Evolutionary conservation across 2,329 filamentous ascomycete species (phyloP), one percentile per base, ranked within the genome.

Genomic region (Endocalyx cinctus): DNA sequence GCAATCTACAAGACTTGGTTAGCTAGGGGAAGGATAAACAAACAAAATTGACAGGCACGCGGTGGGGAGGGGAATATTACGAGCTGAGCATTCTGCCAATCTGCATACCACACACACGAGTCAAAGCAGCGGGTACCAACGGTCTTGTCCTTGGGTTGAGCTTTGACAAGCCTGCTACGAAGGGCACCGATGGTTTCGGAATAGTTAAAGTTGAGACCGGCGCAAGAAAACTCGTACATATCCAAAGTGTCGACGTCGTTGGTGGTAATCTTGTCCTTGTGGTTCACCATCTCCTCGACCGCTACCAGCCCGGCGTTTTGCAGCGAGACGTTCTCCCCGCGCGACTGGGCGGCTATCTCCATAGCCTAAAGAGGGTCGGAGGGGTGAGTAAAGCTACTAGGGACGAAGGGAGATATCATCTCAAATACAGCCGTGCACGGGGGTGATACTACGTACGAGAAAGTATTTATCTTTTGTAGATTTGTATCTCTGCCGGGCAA

Each of bases 71-170:
- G 7, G 31, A 25, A 4, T 14, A 18, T 39, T 54, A 76, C 72
- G 60, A 75, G 70, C 50, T 79, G 74, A 3, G 73, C 72, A 46
- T 71, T 74, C 36, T 64, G 59, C 34, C 77, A 61, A 43, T 79
- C 75, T 63, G 70, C 74, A 33, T 72, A 62, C 39, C 69, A 55
- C 34, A 78, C 46, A 42, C 74, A 79, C 7, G 68, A 64, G 43
- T 72, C 64, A 27, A 78, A 57, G 37, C 69, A 76, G 27, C 59
- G 60, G 7, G 62, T 56, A 5, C 56, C 64, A 13, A 51, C 49
- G 18, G 47, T 51, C 40, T 61, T 67, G 37, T 69, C 64, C 44
- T 66, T 69, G 10, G 72, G 66, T n/a, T 64, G 57, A 7, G 69
- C 67, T 52, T 78, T 78, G 29, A 69, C 73, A 29, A 72, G 63